phyloP scores from a whole-genome alignment of 768 basidiomycete species.

The Fistulinella prunicolor region DNA sequence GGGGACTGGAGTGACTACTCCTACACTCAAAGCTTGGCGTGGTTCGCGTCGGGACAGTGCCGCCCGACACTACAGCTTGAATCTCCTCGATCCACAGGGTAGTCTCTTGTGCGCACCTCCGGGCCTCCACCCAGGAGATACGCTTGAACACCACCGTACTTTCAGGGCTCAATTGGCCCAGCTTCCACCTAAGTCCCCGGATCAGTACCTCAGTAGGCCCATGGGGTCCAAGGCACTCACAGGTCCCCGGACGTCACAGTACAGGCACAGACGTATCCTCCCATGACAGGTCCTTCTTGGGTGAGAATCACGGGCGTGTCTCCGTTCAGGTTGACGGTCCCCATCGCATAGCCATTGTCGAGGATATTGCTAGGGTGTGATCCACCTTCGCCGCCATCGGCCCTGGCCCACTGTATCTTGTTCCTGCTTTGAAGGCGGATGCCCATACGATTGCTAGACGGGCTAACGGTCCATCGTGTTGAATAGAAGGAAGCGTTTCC shows the following conservation, averaged over 20 bases:
- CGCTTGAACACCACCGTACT: constrained; percentile 51
- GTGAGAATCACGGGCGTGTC: constrained; percentile 68
- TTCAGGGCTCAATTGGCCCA: constrained; percentile 63
- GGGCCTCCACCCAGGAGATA: constrained; percentile 43
- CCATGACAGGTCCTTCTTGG: constrained; percentile 62
- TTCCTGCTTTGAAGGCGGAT: constrained; percentile 49
- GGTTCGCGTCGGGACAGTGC: neutral
- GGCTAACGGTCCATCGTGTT: constrained; percentile 50
- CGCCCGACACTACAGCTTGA: constrained; percentile 5
- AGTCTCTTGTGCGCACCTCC: constrained; percentile 22
- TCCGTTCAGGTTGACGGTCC: constrained; percentile 61
- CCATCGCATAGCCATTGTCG: constrained; percentile 56
- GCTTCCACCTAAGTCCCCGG: constrained; percentile 52
- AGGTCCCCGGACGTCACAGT: constrained; percentile 50
- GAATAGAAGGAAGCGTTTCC: constrained; percentile 52
- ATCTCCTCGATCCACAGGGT: constrained; percentile 33
- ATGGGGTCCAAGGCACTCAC: constrained; percentile 40
- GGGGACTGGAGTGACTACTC: neutral
- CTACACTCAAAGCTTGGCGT: neutral
- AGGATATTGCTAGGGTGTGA: constrained; percentile 68
- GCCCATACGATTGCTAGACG: constrained; percentile 61
- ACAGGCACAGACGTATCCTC: constrained; percentile 57
- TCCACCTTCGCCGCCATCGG: constrained; percentile 62
- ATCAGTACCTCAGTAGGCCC: neutral
- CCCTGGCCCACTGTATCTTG: constrained; percentile 52